Percentiles rank a stretch among this genome's conserved stretches.
These are phyloP conservation scores for Trichoderma orchidacearum DNA, from an alignment of 495 filamentous ascomycete genomes.

Conservation along the genomic window DNA sequence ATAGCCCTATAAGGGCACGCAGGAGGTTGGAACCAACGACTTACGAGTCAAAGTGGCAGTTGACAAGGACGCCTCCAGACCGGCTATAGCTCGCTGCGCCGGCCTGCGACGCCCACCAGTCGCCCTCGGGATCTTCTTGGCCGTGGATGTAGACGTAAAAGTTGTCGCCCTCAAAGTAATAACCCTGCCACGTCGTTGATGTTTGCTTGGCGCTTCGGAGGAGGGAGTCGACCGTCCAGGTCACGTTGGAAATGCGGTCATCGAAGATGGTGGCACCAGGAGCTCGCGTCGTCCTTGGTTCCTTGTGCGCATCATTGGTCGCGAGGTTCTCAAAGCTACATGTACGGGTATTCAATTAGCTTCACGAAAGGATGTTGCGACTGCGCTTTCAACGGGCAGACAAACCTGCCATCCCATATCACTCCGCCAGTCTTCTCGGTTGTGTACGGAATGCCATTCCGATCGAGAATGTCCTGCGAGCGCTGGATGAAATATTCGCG, in stretches of 20 bases:
- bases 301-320: constrained; percentile 5
- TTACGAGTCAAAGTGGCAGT: constrained; percentile 77
- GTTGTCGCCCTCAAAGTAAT: constrained; percentile 88
- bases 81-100: constrained; percentile 31
- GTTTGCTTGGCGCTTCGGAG: constrained; percentile 3
- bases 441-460: constrained; percentile 29
- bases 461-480: constrained; percentile 50
- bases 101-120: constrained; percentile 45
- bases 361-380: too few relatives aligned
- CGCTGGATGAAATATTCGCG: constrained; percentile 62
- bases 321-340: too few relatives aligned
- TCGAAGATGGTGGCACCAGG: constrained; percentile 40
- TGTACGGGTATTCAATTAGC: too few relatives aligned
- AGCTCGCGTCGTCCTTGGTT: background rate
- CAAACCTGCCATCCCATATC: constrained; percentile 5
- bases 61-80: constrained; percentile 74
- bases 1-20: too few relatives aligned
- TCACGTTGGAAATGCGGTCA: constrained; percentile 70
- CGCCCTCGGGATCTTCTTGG: constrained; percentile 49
- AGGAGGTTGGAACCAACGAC: too few relatives aligned
- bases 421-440: background rate
- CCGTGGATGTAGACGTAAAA: constrained; percentile 86
- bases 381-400: too few relatives aligned
- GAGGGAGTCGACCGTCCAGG: constrained; percentile 19
- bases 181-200: constrained; percentile 22